phyloP scores from a whole-genome alignment of 2,329 filamentous ascomycete genomes.

The Lachnellula arida region DNA sequence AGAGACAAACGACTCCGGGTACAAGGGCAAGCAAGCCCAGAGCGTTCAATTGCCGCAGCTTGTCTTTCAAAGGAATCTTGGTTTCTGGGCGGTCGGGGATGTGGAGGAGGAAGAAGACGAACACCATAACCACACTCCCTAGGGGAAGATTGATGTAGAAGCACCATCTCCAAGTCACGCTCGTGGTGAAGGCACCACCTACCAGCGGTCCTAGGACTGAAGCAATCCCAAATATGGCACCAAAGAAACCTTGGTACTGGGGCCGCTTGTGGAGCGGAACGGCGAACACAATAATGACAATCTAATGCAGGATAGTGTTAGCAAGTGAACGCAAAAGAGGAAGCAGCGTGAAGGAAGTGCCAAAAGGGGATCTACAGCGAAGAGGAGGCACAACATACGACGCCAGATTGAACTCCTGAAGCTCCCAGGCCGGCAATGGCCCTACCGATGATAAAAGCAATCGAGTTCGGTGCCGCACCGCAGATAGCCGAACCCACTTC shows the following conservation, averaged over 20 bases:
- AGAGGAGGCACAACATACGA: conserved; percentile 3
- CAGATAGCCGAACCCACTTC: conserved; percentile 23
- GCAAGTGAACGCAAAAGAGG: neutral
- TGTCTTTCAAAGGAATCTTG: conserved; percentile 35
- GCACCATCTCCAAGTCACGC: conserved; percentile 35
- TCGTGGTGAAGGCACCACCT: conserved; percentile 32
- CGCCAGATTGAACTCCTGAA: conserved; percentile 20
- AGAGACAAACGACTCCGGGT: conserved; percentile 36
- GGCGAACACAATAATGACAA: conserved; percentile 16
- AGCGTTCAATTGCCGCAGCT: conserved; percentile 38
- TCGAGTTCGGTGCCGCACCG: conserved; percentile 21
- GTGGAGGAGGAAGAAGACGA: conserved; percentile 33
- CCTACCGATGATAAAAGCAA: conserved; percentile 24
- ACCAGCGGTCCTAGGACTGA: conserved; percentile 28
- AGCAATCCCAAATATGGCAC: conserved; percentile 19
- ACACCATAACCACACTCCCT: conserved; percentile 32
- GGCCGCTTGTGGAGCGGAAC: conserved; percentile 17
- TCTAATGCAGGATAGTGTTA: conserved; percentile 9
- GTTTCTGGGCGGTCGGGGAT: conserved; percentile 5
- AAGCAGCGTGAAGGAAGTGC: too few relatives aligned
- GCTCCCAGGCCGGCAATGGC: conserved; percentile 22
- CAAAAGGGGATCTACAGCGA: too few relatives aligned
- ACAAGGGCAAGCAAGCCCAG: conserved; percentile 40
- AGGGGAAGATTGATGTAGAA: conserved; percentile 39
- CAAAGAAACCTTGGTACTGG: conserved; percentile 22